These are phyloP conservation scores for Martiniozyma asiatica DNA, from an alignment of 1,139 yeast genomes.

Conservation along the genomic window DNA sequence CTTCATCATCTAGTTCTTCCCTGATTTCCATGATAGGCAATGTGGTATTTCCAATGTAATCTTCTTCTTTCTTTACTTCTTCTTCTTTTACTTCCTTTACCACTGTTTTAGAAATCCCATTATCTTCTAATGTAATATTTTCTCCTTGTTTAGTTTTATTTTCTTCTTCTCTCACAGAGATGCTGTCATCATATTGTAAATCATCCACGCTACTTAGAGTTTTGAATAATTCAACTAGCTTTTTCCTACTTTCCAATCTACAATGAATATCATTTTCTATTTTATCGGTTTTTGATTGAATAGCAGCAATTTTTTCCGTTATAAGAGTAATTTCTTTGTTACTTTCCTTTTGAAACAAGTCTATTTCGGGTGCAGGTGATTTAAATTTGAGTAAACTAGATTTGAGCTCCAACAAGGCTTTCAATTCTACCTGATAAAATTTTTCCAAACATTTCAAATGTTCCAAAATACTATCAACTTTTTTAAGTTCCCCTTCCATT, in stretches of 20 bases:
- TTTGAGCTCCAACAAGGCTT: too few species aligned
- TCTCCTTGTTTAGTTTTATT: too few species aligned
- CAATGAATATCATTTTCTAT: conserved; percentile 33
- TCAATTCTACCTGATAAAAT: conserved; percentile 17
- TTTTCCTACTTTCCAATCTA: conserved; percentile 29
- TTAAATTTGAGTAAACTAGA: too few species aligned
- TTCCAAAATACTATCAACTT: conserved; percentile 16
- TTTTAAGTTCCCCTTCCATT: conserved; percentile 11
- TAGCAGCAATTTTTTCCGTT: conserved; percentile 29
- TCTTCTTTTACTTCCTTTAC: conserved; percentile 5
- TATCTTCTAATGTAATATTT: too few species aligned
- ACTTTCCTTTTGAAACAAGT: conserved; percentile 14
- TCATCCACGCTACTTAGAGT: conserved; percentile 15
- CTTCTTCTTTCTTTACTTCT: conserved; percentile 21
- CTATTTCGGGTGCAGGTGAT: too few species aligned
- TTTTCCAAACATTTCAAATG: conserved; percentile 17
- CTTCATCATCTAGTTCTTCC: conserved; percentile 79
- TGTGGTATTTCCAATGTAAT: conserved; percentile 7
- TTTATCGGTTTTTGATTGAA: conserved; percentile 27
- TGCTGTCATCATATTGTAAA: too few species aligned
- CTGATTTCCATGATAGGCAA: conserved; percentile 69
- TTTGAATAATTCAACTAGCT: conserved; percentile 23
- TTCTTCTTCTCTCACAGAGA: too few species aligned
- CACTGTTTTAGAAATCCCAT: neutral
- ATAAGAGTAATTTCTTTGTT: conserved; percentile 33